These are phyloP conservation scores for Pistacia atlantica DNA, from an alignment of 345 rosid species.

Conservation along the genomic window DNA sequence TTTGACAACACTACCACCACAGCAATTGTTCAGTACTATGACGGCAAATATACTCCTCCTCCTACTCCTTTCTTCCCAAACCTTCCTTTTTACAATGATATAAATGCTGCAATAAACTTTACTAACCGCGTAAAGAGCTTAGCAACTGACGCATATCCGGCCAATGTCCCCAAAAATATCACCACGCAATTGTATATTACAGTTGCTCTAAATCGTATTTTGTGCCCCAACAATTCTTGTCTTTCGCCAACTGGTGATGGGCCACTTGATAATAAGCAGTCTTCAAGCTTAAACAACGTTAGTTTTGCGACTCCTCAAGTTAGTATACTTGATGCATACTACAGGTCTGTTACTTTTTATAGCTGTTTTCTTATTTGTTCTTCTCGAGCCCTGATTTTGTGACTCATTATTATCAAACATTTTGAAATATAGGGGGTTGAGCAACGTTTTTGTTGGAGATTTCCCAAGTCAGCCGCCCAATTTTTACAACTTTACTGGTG, in stretches of 20 bases:
- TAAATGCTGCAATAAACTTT: slow-evolving; percentile 13
- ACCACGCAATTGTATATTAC: slow-evolving; percentile 24
- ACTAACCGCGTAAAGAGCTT: slow-evolving; percentile 19
- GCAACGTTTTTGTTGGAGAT: slow-evolving; percentile 16
- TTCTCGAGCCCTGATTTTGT: neutral
- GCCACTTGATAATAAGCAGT: slow-evolving; percentile 3
- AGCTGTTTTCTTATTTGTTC: neutral
- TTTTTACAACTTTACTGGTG: slow-evolving; percentile 40
- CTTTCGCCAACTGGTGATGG: neutral
- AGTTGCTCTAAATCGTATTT: neutral
- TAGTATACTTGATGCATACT: slow-evolving; percentile 45
- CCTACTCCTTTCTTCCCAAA: slow-evolving; percentile 2
- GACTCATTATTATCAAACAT: no score
- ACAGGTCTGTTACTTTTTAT: slow-evolving; percentile 18
- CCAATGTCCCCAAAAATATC: slow-evolving; percentile 33
- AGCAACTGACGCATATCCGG: slow-evolving; percentile 21
- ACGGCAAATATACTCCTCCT: neutral
- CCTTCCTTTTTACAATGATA: slow-evolving; percentile 20
- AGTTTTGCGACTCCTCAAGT: slow-evolving; percentile 31
- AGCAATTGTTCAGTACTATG: neutral
- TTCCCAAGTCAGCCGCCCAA: slow-evolving; percentile 29
- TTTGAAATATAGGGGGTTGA: slow-evolving; percentile 19
- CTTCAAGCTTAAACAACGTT: slow-evolving; percentile 52
- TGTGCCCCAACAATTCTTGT: neutral
- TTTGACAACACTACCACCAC: neutral